phyloP scores from a whole-genome alignment of 805 yeast species.

The Ogataea haglerorum region DNA sequence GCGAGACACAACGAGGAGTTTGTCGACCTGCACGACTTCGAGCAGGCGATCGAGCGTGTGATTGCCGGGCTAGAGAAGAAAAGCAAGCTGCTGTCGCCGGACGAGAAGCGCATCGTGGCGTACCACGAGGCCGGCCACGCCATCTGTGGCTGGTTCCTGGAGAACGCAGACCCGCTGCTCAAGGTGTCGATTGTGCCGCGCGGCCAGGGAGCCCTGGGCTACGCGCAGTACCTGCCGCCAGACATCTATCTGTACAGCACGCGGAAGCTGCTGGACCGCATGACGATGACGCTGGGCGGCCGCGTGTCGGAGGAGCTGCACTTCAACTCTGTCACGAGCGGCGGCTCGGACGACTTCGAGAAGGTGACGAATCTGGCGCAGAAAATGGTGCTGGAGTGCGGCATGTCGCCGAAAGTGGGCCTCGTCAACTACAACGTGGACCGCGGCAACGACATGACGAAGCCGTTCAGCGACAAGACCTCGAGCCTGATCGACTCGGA shows the following conservation, averaged over 20 bases:
- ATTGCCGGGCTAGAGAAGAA: conserved; percentile 92
- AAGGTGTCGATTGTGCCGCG: conserved; percentile 94
- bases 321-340: conserved; percentile 83
- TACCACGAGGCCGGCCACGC: conserved; percentile 98
- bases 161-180: conserved; percentile 84
- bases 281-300: conserved; percentile 95
- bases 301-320: conserved; percentile 88
- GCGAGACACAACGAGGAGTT: conserved; percentile 67
- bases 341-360: conserved; percentile 90
- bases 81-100: conserved; percentile 70
- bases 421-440: conserved; percentile 49
- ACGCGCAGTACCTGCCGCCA: conserved; percentile 90
- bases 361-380: conserved; percentile 87
- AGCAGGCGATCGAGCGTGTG: conserved; percentile 89
- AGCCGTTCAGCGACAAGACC: conserved; percentile 71
- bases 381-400: conserved; percentile 82
- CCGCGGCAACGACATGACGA: conserved; percentile 48
- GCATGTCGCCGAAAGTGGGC: conserved; percentile 85
- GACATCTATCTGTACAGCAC: conserved; percentile 78
- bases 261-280: conserved; percentile 74
- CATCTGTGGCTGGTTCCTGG: conserved; percentile 88
- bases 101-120: conserved; percentile 82
- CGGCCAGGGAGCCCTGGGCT: conserved; percentile 94
- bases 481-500: conserved; percentile 66
- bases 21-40: conserved; percentile 74